These are phyloP conservation scores for Linnemannia elongata DNA, from an alignment of 192 early-diverging fungal genomes.

Conservation along the genomic window DNA sequence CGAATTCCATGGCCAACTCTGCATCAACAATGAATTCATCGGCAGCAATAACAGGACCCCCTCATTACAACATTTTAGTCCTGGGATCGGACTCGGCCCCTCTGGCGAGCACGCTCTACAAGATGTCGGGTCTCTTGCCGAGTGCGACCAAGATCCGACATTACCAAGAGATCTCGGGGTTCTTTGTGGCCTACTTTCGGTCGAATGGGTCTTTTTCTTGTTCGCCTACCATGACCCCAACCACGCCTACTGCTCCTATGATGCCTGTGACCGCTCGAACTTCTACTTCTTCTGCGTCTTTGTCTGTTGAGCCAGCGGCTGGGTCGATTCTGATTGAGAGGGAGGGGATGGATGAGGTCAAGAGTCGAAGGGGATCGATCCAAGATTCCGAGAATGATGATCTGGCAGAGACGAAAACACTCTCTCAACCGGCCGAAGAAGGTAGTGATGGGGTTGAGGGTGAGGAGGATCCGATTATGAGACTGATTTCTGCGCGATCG, in stretches of 20 bases:
- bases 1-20: neutral
- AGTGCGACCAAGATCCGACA: conserved; percentile 39
- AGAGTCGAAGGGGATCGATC: conserved; percentile 1
- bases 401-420: neutral
- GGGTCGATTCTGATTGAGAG: neutral
- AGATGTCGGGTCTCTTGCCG: conserved; percentile 47
- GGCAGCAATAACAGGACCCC: conserved; percentile 3
- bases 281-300: neutral
- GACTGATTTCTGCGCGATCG: neutral
- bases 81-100: conserved; percentile 50
- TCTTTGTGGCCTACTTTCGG: conserved; percentile 53
- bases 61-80: conserved; percentile 51
- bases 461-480: neutral
- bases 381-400: conserved; percentile 3
- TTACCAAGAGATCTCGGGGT: conserved; percentile 57
- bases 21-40: neutral
- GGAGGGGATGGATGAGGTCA: conserved; percentile 15
- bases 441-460: neutral
- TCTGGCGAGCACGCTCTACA: conserved; percentile 52
- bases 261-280: neutral
- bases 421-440: neutral
- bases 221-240: conserved; percentile 12
- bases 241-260: neutral
- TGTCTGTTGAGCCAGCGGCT: neutral
- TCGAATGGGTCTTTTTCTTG: conserved; percentile 32